Base-by-base conservation (phyloP, 306 rosid species). In the Lotus japonicus region DNA sequence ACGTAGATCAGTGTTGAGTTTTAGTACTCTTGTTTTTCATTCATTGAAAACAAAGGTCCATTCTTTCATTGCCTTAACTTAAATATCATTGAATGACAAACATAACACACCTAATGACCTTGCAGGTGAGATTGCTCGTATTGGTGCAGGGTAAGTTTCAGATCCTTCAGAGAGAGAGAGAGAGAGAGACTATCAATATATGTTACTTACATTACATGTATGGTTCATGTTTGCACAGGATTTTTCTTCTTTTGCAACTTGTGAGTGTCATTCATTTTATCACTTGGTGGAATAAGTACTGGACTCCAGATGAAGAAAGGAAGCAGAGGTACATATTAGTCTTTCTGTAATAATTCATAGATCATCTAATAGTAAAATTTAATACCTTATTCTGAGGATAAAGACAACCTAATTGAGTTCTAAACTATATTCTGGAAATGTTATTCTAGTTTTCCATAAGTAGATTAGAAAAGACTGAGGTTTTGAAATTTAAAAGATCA, bases 81-180 rank as follows among this genome's bases (percentile, higher is more conserved):
- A 31, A 19, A 75, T 28, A 13, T 12, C 51, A 53, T 16, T 38
- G 26, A 21, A 21, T 21, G 3, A 21, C 2, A 21, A 21, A 3
- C 26, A 21, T 21, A 21, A 21, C 26, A 21, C 26, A 1, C 6
- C 43, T 17, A 17, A 17, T 64, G 56, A 36, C 64, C 43, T 60
- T 84, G 84, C 88, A 89, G 98, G 98, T 28, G 95, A 92, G 73
- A 53, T 92, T 66, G 95, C 98, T 64, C 95, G 84, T 39, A 69
- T 87, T 0, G 98, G 98, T 6, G 98, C 96, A 46, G 98, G 98
- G 96, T 87, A 81, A 68, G 65, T 15, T 62, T 74, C 74, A 19
- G 19, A 50, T 45, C 61, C 72, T 70, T 66, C 44, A 26, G 36
- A 31, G 36, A 31, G 7, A 5, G n/a, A n/a, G n/a, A n/a, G n/a